A percentile compares a stretch with the other conserved stretches of the same genome.
Evolutionary conservation across 805 yeast genomes (phyloP).

Genomic region (Komagataella pseudopastoris): DNA sequence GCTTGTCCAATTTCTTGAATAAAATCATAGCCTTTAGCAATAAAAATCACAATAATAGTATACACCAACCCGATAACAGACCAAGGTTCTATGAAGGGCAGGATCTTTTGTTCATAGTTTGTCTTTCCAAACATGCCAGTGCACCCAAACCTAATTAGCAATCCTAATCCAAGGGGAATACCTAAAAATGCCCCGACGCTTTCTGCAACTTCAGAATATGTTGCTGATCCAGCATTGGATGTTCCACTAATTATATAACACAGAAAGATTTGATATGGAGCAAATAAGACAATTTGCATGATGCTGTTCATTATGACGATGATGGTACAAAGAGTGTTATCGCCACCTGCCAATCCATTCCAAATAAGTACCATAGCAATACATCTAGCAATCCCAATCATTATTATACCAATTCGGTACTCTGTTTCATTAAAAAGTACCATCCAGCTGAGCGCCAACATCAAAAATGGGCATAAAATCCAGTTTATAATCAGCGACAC

Average conservation of each 20-base stretch:
- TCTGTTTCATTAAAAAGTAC: conserved; percentile 31
- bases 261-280: conserved; percentile 35
- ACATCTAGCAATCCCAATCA: conserved; percentile 48
- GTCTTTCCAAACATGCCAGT: conserved; percentile 15
- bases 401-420: conserved; percentile 38
- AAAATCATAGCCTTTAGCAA: conserved; percentile 33
- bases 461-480: conserved; percentile 41
- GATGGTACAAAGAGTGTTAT: conserved; percentile 33
- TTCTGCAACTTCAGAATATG: conserved; percentile 27
- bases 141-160: conserved; percentile 22
- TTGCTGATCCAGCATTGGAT: conserved; percentile 4
- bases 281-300: conserved; percentile 36
- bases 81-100: conserved; percentile 33
- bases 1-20: conserved; percentile 34
- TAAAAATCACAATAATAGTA: conserved; percentile 37
- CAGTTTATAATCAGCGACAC: conserved; percentile 36
- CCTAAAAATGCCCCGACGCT: conserved; percentile 42
- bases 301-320: conserved; percentile 37
- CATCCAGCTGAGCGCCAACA: conserved; percentile 45
- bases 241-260: conserved; percentile 26
- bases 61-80: conserved; percentile 37
- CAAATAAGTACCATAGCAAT: conserved; percentile 51
- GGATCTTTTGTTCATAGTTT: conserved; percentile 18
- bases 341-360: conserved; percentile 43
- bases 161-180: conserved; percentile 33